Evolutionary conservation across 805 yeast species (phyloP).

Genomic region (Candida xyloterini): DNA sequence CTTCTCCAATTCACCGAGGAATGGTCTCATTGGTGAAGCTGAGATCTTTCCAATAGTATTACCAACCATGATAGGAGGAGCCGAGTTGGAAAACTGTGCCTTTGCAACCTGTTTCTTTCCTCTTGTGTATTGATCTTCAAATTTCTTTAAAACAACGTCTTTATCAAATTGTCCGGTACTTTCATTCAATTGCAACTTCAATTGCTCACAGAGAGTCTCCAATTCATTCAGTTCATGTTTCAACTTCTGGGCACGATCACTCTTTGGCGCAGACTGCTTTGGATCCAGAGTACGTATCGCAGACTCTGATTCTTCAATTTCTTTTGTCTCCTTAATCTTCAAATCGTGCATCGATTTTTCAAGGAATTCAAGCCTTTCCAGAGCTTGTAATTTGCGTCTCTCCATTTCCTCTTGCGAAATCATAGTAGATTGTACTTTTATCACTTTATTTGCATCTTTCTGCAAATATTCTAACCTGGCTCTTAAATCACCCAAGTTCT

Average conservation of each 20-base stretch:
- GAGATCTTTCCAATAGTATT: constrained; percentile 20
- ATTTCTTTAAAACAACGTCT: constrained; percentile 24
- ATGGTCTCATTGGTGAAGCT: constrained; percentile 31
- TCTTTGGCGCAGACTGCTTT: constrained; percentile 14
- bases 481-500: constrained; percentile 52
- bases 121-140: constrained; percentile 29
- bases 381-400: constrained; percentile 60
- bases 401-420: constrained; percentile 52
- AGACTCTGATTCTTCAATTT: constrained; percentile 5
- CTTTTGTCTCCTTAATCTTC: constrained; percentile 19
- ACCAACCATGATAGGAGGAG: constrained; percentile 18
- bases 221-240: constrained; percentile 23
- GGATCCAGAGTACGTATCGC: constrained; percentile 31
- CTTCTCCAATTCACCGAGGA: constrained; percentile 50
- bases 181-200: constrained; percentile 26
- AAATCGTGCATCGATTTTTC: constrained; percentile 40
- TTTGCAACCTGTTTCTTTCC: constrained; percentile 28
- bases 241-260: constrained; percentile 19
- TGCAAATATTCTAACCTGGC: constrained; percentile 60
- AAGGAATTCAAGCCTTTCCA: constrained; percentile 68
- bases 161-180: constrained; percentile 22
- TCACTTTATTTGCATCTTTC: constrained; percentile 70
- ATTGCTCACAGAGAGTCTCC: constrained; percentile 26
- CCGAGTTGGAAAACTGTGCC: constrained; percentile 21
- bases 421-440: constrained; percentile 55